phyloP scores from a whole-genome alignment of 2,329 filamentous ascomycete genomes.

The Fusarium palustre region DNA sequence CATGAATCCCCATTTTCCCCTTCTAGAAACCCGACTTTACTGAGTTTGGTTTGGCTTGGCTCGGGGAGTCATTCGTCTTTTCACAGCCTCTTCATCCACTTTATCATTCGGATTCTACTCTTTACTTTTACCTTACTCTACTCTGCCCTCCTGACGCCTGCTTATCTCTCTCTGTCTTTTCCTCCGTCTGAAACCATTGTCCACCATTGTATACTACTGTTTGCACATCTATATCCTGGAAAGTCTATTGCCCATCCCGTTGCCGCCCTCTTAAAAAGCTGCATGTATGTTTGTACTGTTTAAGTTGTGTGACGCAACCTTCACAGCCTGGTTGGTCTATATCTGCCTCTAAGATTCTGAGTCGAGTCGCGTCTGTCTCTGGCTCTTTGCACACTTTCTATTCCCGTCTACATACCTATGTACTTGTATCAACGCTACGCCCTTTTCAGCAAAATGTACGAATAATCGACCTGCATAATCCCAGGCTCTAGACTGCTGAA shows the following conservation, averaged over 20 bases:
- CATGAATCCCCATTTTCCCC: constrained; percentile 15
- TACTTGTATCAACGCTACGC: constrained; percentile 21
- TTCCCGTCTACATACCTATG: constrained; percentile 15
- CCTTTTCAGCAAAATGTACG: constrained; percentile 36
- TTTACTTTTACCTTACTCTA: not conserved
- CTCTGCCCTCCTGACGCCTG: not conserved
- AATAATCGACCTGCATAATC: constrained; percentile 44
- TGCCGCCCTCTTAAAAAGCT: not conserved
- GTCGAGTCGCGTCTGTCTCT: constrained; percentile 5
- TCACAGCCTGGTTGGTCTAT: constrained; percentile 15
- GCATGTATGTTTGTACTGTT: not conserved
- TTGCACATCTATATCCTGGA: not conserved
- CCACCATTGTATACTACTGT: not conserved
- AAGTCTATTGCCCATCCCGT: not conserved
- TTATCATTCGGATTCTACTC: constrained; percentile 4
- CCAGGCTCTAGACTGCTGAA: constrained; percentile 32
- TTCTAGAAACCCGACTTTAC: constrained; percentile 35
- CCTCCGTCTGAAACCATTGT: not conserved
- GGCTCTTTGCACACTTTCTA: constrained; percentile 19
- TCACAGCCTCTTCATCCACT: constrained; percentile 12
- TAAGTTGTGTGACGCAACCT: constrained; percentile 42
- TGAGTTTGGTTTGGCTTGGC: not conserved
- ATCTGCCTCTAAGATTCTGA: constrained; percentile 1
- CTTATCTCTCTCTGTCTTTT: not conserved
- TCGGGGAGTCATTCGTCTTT: constrained; percentile 10